A percentile compares a stretch with the other conserved stretches of the same genome.
Conservation (phyloP, 345 rosid genomes). For the Lepidium didymum region DNA sequence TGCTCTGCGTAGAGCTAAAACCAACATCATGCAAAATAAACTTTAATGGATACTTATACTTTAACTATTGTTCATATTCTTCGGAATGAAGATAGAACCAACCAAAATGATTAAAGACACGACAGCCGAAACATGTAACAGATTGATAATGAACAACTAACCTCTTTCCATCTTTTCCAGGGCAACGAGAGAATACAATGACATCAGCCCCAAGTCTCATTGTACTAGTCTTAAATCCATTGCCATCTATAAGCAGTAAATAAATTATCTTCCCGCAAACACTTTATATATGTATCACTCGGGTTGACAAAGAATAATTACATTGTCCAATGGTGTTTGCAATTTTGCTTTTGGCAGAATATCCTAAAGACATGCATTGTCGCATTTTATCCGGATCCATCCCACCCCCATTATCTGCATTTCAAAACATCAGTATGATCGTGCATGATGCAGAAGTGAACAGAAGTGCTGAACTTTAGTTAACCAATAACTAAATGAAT, state of each 20-base stretch:
- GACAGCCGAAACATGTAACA: background rate
- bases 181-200: slow-evolving; percentile 80
- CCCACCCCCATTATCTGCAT: slow-evolving; percentile 93
- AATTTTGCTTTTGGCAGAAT: slow-evolving; percentile 77
- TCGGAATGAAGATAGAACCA: background rate
- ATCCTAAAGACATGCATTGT: slow-evolving; percentile 88
- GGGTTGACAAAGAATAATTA: slow-evolving; percentile 21
- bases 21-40: slow-evolving; percentile 23
- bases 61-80: background rate
- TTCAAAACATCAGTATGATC: background rate
- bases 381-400: slow-evolving; percentile 90
- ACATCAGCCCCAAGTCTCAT: slow-evolving; percentile 99
- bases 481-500: background rate
- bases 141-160: slow-evolving; percentile 16
- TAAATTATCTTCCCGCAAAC: background rate
- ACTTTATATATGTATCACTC: background rate
- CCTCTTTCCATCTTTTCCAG: slow-evolving; percentile 64
- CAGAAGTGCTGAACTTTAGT: background rate
- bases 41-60: background rate
- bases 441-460: background rate
- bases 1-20: slow-evolving; percentile 77
- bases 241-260: slow-evolving; percentile 54
- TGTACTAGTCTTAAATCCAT: slow-evolving; percentile 97
- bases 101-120: background rate
- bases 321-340: slow-evolving; percentile 90